These are phyloP conservation scores for Adiantum capillusveneris DNA, from an alignment of 75 land plant species.

Conservation along the genomic window DNA sequence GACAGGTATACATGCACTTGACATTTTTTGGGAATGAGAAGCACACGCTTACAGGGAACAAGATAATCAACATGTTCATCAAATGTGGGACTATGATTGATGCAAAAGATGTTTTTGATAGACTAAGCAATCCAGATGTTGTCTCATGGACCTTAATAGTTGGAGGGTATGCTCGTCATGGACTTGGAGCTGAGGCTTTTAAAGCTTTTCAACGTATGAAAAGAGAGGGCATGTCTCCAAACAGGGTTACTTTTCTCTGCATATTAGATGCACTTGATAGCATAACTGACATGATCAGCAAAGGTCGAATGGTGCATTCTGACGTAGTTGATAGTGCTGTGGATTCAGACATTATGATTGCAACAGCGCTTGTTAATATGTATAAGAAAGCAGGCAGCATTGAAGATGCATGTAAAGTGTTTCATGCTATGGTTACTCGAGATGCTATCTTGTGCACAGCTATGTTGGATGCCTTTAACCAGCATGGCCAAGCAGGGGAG, in stretches of 20 bases:
- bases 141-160: conserved; percentile 27
- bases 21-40: too few species aligned
- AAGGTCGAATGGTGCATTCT: conserved; percentile 14
- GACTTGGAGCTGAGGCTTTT: conserved; percentile 9
- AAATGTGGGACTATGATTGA: conserved; percentile 16
- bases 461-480: conserved; percentile 19
- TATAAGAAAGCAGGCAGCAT: conserved; percentile 14
- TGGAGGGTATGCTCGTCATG: conserved; percentile 21
- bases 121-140: conserved; percentile 14
- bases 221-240: conserved; percentile 2
- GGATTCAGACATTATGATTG: conserved; percentile 4
- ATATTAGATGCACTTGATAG: conserved; percentile 1
- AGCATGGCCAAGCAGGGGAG: conserved; percentile 12
- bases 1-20: too few species aligned
- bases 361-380: conserved; percentile 18
- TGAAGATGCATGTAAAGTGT: conserved; percentile 14
- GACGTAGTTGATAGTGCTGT: background rate
- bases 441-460: conserved; percentile 14
- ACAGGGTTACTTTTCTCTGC: conserved; percentile 12
- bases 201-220: conserved; percentile 18
- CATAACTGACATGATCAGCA: background rate
- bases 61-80: conserved; percentile 10
- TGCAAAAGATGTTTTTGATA: conserved; percentile 21
- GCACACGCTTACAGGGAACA: conserved; percentile 2
- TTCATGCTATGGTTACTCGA: conserved; percentile 4